Percentiles rank a stretch among this genome's conserved stretches.
phyloP scores from a whole-genome alignment of 2,329 filamentous ascomycete species.

The Clarireedia paspali region DNA sequence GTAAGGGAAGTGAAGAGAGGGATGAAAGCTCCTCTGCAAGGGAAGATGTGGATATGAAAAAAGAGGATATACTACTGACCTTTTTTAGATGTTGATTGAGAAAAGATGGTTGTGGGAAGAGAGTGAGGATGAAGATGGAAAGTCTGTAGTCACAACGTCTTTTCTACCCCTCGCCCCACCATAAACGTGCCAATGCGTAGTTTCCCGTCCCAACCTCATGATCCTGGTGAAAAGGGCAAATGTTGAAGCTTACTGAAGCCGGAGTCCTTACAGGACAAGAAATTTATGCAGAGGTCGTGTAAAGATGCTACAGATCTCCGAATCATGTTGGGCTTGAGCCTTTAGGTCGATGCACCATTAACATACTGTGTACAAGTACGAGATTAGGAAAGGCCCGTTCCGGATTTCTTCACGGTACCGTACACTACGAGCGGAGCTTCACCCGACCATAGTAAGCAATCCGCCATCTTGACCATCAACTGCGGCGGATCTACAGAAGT shows the following conservation, averaged over 20 bases:
- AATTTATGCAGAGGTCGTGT: background rate
- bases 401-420: background rate
- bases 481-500: background rate
- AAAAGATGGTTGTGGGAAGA: background rate
- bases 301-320: background rate
- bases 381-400: background rate
- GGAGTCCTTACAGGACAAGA: background rate
- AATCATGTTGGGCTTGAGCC: background rate
- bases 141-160: slow-evolving; percentile 1
- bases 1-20: background rate
- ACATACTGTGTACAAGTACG: background rate
- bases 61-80: background rate
- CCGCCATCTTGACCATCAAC: too few relatives aligned
- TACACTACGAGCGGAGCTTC: too few relatives aligned
- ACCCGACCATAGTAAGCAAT: too few relatives aligned
- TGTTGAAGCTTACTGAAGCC: too few relatives aligned
- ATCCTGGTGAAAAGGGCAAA: background rate
- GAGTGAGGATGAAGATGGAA: slow-evolving; percentile 2
- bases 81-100: background rate
- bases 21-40: background rate
- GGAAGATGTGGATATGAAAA: background rate
- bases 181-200: slow-evolving; percentile 5
- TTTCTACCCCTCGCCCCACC: slow-evolving; percentile 11
- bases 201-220: slow-evolving; percentile 3
- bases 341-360: background rate